phyloP scores from a whole-genome alignment of 306 rosid species.

The Begonia masoniana region DNA sequence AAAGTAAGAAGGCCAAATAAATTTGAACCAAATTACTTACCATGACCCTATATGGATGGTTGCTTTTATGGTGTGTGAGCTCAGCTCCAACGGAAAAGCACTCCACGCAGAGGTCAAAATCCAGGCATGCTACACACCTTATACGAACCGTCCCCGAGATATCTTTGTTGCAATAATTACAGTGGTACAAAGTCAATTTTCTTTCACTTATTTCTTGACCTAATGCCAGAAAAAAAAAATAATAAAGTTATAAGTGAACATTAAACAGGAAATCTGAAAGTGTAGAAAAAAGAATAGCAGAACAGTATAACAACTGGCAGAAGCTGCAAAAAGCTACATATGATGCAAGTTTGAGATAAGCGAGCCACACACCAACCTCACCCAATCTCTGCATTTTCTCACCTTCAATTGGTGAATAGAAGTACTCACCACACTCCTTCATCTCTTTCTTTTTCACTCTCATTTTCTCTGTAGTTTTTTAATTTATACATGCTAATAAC shows the following conservation, averaged over 20 bases:
- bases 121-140: conserved; percentile 36
- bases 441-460: background rate
- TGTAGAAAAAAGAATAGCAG: background rate
- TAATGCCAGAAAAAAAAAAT: background rate
- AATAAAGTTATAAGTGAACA: background rate
- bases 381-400: background rate
- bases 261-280: background rate
- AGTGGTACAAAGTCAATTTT: conserved; percentile 35
- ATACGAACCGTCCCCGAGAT: conserved; percentile 31
- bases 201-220: conserved; percentile 21
- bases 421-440: conserved; percentile 1
- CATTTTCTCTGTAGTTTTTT: background rate
- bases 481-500: background rate
- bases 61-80: conserved; percentile 32
- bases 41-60: conserved; percentile 44
- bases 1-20: no score
- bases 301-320: background rate
- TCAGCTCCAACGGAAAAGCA: conserved; percentile 42
- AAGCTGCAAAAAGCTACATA: background rate
- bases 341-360: no score
- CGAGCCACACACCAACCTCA: background rate
- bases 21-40: conserved; percentile 12
- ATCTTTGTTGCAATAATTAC: conserved; percentile 47
- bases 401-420: background rate
- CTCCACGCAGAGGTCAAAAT: conserved; percentile 43